Evolutionary conservation across 140 eudicot species (phyloP).

Genomic region (Anethum foeniculum): DNA sequence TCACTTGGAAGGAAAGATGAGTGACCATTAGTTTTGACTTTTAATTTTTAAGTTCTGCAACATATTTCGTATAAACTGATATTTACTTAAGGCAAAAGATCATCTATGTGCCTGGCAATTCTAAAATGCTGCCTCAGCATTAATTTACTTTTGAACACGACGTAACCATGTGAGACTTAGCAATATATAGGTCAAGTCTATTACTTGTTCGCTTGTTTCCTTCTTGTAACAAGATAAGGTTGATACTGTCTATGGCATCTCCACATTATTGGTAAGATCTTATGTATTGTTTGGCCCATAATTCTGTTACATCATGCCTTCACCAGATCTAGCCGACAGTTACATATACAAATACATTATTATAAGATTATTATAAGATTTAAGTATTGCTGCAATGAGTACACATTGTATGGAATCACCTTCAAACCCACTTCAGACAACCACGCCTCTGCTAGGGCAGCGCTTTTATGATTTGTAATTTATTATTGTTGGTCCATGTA

Average conservation of each 20-base stretch:
- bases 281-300: background rate
- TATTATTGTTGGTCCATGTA: background rate
- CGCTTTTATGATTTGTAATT: background rate
- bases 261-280: background rate
- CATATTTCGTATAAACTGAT: background rate
- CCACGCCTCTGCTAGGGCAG: background rate
- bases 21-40: background rate
- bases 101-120: background rate
- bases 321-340: background rate
- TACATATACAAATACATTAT: background rate
- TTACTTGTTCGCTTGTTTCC: constrained; percentile 5
- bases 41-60: background rate
- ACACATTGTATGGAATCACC: background rate
- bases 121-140: background rate
- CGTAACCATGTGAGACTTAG: background rate
- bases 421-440: background rate
- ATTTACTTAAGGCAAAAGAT: background rate
- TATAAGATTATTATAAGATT: background rate
- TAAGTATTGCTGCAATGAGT: background rate
- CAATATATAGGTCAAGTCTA: background rate
- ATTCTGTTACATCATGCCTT: background rate
- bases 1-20: background rate
- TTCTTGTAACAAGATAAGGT: background rate
- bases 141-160: background rate
- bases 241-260: background rate